These are phyloP conservation scores for Cutaneotrichosporon sp. DNA, from an alignment of 1,284 basidiomycete species.

Conservation along the genomic window DNA sequence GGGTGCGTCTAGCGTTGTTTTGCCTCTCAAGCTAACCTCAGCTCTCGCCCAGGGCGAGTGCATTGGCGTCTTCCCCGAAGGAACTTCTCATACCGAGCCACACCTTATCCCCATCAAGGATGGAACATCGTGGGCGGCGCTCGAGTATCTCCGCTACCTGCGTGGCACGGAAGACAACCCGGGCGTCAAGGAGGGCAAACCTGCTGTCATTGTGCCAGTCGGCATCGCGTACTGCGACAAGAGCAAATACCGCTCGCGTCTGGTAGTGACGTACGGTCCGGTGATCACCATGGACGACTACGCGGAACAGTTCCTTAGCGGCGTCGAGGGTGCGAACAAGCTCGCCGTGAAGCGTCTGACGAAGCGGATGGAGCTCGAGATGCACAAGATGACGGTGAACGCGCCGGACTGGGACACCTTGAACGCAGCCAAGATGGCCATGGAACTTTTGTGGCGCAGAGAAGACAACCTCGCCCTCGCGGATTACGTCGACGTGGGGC, in stretches of 20 bases:
- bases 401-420: conserved; percentile 89
- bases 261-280: conserved; percentile 61
- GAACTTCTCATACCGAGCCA: conserved; percentile 69
- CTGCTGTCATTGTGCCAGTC: conserved; percentile 67
- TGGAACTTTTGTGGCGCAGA: conserved; percentile 80
- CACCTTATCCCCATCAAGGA: conserved; percentile 91
- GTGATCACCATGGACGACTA: conserved; percentile 72
- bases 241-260: conserved; percentile 77
- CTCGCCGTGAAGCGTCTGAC: conserved; percentile 84
- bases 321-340: conserved; percentile 63
- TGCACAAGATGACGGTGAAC: conserved; percentile 77
- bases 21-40: conserved; percentile 8
- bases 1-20: conserved; percentile 24
- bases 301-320: conserved; percentile 69
- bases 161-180: conserved; percentile 51
- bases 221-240: conserved; percentile 94
- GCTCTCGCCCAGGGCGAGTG: conserved; percentile 70
- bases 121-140: conserved; percentile 88
- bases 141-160: conserved; percentile 83
- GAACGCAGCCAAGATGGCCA: conserved; percentile 78
- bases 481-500: conserved; percentile 75
- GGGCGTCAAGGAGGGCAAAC: conserved; percentile 47
- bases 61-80: conserved; percentile 92
- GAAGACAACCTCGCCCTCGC: conserved; percentile 67
- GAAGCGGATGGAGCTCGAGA: conserved; percentile 61